Base-by-base conservation (phyloP, 495 filamentous ascomycete species). In the Aspergillus sparsus region DNA sequence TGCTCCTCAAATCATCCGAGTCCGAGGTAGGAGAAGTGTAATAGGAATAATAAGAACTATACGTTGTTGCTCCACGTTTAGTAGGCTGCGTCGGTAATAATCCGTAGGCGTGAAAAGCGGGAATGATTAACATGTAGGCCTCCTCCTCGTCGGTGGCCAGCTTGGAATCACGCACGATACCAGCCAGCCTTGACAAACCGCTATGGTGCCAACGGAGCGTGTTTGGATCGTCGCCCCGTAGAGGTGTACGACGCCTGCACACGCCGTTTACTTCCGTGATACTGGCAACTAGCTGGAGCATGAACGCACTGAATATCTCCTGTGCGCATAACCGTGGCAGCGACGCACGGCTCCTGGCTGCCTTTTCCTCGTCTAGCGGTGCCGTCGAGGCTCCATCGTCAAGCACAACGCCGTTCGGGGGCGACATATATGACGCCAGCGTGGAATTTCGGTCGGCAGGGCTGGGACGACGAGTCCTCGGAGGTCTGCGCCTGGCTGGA, bases 241-340 rank as follows among this genome's bases (percentile, higher is more conserved):
- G 18, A 32, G 47, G 47, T 9, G 18, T 0, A 0, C 47, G 47
- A 50, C 12, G 47, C 13, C 47, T 12, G 2, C 16, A 6, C 16
- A 27, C 18, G 16, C 47, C 47, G 8, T 32, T 21, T 2, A 50
- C 32, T 13, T 50, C 47, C 7, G 18, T 32, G 2, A 10, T 27
- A 8, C 7, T 32, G 47, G 18, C 32, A 7, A 32, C 47, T 0
- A 50, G 16, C 47, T 50, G 47, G 5, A 50, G 16, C 47, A 50
- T 50, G 47, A 50, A 50, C 27, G 18, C 47, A 13, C 18, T 50
- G 47, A 50, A 50, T 2, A 50, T 50, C 7, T 50, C 47, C 47
- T 50, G 47, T 21, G 47, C 47, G 18, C 18, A 50, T 3, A 50
- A 32, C 2, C 47, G 47, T 27, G 47, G 7, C 5, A 32, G 47